A percentile compares a stretch with the other conserved stretches of the same genome.
These are phyloP conservation scores for Pythium aquatile DNA, from an alignment of 352 stramenopile species.

Conservation along the genomic window DNA sequence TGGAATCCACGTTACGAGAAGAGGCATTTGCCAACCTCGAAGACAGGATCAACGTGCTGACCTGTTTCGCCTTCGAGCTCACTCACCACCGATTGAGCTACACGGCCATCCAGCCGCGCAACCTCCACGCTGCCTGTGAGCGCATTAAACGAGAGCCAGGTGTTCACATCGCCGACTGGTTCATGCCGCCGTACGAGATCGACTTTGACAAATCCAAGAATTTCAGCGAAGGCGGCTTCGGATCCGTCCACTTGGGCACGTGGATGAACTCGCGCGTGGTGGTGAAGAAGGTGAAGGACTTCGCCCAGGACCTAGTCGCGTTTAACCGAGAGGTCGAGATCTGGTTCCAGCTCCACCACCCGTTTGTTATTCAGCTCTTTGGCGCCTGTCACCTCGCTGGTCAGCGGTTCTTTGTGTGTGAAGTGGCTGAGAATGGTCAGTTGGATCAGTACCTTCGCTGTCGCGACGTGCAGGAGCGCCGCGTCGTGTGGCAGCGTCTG, in stretches of 20 bases:
- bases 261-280: conserved; percentile 36
- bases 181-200: conserved; percentile 17
- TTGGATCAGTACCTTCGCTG: conserved; percentile 37
- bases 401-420: conserved; percentile 37
- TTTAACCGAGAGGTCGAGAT: conserved; percentile 35
- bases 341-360: conserved; percentile 35
- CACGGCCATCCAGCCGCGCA: neutral
- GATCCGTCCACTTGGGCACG: conserved; percentile 28
- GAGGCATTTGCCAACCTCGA: neutral
- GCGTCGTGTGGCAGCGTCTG: conserved; percentile 30
- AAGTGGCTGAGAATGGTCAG: conserved; percentile 39
- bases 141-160: neutral
- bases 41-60: neutral
- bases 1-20: neutral
- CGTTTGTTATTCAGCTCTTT: conserved; percentile 36
- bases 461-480: neutral
- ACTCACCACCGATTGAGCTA: neutral
- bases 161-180: conserved; percentile 15
- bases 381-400: conserved; percentile 38
- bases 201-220: neutral
- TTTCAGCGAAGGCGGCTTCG: conserved; percentile 29
- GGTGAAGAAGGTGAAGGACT: conserved; percentile 30
- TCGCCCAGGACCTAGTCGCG: neutral
- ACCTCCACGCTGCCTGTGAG: conserved; percentile 6
- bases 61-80: conserved; percentile 13